Evolutionary conservation across 2,329 filamentous ascomycete species (phyloP).

Genomic region (Fusarium agapanthi): DNA sequence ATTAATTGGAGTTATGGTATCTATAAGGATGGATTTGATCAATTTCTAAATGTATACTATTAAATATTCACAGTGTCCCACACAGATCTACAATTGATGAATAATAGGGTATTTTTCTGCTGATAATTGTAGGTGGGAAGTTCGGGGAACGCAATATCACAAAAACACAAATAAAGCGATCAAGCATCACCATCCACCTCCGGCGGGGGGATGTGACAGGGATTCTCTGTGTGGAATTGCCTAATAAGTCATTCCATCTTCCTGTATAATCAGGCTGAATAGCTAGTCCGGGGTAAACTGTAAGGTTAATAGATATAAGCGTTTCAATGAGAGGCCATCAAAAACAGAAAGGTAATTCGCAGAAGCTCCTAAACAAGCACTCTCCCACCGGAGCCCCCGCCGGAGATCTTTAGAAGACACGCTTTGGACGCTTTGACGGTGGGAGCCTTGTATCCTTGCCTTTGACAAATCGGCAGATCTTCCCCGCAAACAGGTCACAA

Average conservation of each 20-base stretch:
- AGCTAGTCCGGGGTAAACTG: neutral
- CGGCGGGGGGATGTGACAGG: neutral
- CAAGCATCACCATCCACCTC: neutral
- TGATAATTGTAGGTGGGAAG: neutral
- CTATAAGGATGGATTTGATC: neutral
- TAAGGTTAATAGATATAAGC: neutral
- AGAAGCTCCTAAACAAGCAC: rapidly evolving
- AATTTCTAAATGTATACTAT: rapidly evolving
- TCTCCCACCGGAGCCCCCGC: neutral
- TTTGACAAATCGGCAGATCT: neutral
- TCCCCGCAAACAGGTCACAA: neutral
- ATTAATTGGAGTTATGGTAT: rapidly evolving
- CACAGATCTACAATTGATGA: neutral
- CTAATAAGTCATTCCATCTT: neutral
- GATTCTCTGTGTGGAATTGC: rapidly evolving
- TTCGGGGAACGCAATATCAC: neutral
- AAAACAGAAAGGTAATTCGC: neutral
- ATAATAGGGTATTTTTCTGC: rapidly evolving
- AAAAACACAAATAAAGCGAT: neutral
- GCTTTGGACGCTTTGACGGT: no score
- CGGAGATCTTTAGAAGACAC: neutral
- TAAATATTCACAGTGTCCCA: neutral
- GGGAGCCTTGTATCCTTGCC: neutral
- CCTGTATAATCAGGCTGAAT: neutral
- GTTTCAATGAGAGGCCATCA: neutral